Evolutionary conservation across 768 basidiomycete species (phyloP).

Genomic region (Cystofilobasidium macerans): DNA sequence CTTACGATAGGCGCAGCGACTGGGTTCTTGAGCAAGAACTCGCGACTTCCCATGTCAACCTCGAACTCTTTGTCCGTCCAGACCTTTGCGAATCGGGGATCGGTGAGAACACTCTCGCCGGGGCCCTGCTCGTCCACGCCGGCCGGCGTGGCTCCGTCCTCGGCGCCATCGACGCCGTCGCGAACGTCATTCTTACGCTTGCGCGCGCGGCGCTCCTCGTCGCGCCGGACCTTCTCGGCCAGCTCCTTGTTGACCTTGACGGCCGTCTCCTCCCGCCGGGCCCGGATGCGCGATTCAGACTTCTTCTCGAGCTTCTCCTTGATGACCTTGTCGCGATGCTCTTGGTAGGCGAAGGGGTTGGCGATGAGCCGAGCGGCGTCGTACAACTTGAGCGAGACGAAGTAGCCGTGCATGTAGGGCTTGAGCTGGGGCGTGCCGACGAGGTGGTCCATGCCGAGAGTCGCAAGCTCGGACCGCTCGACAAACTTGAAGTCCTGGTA

Average conservation of each 20-base stretch:
- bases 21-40: conserved; percentile 87
- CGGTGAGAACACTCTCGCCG: conserved; percentile 51
- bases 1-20: conserved; percentile 48
- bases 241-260: conserved; percentile 70
- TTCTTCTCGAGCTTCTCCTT: conserved; percentile 84
- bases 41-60: conserved; percentile 76
- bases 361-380: conserved; percentile 89
- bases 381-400: conserved; percentile 88
- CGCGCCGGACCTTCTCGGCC: conserved; percentile 64
- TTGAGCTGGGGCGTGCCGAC: conserved; percentile 89
- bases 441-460: conserved; percentile 85
- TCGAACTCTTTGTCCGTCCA: conserved; percentile 86
- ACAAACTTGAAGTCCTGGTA: conserved; percentile 99
- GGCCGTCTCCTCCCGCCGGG: conserved; percentile 50
- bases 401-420: conserved; percentile 99
- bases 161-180: conserved; percentile 27
- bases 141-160: no score
- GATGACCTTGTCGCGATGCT: conserved; percentile 80
- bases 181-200: conserved; percentile 30
- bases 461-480: conserved; percentile 69
- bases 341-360: conserved; percentile 90
- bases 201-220: conserved; percentile 38
- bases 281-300: conserved; percentile 81
- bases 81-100: conserved; percentile 78
- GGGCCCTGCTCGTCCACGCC: conserved; percentile 25